A percentile compares a stretch with the other conserved stretches of the same genome.
These are phyloP conservation scores for Plantago major DNA, from an alignment of 257 asterid genomes.

Conservation along the genomic window DNA sequence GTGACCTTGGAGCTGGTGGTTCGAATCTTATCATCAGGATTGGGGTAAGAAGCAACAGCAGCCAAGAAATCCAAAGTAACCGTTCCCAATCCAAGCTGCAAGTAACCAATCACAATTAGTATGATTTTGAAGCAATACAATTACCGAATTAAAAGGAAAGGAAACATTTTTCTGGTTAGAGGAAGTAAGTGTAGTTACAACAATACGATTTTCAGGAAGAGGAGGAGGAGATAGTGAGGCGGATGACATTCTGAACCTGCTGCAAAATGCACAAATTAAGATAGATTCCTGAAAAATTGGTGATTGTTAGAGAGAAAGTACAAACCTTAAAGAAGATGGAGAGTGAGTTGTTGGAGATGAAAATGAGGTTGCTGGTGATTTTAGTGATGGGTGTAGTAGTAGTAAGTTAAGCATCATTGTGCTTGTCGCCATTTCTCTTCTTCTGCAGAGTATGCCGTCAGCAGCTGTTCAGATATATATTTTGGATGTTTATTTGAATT, in stretches of 20 bases:
- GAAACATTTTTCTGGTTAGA: neutral
- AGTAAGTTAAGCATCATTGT: too few species aligned
- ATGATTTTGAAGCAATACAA: neutral
- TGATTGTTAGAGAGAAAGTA: too few species aligned
- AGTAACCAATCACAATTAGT: constrained; percentile 16
- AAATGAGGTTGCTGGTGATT: too few species aligned
- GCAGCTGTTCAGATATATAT: too few species aligned
- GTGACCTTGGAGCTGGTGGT: constrained; percentile 74
- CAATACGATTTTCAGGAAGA: constrained; percentile 47
- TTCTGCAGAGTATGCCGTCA: too few species aligned
- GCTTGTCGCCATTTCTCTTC: too few species aligned
- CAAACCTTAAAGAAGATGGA: too few species aligned
- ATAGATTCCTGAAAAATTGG: too few species aligned
- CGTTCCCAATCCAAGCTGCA: constrained; percentile 79
- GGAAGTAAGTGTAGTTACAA: constrained; percentile 35
- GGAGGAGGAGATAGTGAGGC: constrained; percentile 29
- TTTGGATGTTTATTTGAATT: too few species aligned
- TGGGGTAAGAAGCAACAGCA: constrained; percentile 83
- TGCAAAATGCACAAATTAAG: too few species aligned
- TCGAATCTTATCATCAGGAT: constrained; percentile 86
- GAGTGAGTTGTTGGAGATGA: too few species aligned
- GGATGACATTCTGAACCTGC: constrained; percentile 50
- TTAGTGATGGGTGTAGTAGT: too few species aligned
- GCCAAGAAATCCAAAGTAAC: constrained; percentile 67
- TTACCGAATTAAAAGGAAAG: neutral